Percentiles rank a stretch among this genome's conserved stretches.
Conservation (phyloP, 768 basidiomycete species). For the Auricularia sp. region DNA sequence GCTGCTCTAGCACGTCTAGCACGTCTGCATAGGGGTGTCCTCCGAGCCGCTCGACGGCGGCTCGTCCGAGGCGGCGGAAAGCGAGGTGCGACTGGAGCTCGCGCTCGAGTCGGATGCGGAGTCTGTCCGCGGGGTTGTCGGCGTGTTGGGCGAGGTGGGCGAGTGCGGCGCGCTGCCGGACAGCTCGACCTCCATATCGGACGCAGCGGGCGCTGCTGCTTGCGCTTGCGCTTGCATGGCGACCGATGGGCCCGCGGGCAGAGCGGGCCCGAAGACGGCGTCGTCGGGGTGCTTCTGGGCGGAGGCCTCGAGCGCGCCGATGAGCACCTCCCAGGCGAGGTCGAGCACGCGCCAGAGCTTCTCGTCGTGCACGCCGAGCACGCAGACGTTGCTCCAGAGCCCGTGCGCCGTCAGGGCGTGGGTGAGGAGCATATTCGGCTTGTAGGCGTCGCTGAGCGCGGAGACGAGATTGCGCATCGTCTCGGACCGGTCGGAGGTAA, state of each 20-base stretch:
- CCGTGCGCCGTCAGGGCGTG: conserved; percentile 18
- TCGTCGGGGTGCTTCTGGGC: not conserved
- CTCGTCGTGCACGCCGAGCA: conserved; percentile 39
- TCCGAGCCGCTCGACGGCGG: not conserved
- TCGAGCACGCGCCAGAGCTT: conserved; percentile 39
- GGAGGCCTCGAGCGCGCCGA: conserved; percentile 27
- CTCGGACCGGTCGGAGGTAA: not conserved
- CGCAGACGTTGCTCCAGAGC: conserved; percentile 41
- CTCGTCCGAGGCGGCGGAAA: not conserved
- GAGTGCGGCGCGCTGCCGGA: no score
- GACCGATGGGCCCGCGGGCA: not conserved
- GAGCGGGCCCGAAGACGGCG: not conserved
- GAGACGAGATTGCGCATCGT: not conserved
- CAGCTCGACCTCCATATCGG: not conserved
- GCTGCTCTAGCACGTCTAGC: not conserved
- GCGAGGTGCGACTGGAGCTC: not conserved
- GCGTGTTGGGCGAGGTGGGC: no score
- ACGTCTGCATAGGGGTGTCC: not conserved
- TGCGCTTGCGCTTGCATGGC: not conserved
- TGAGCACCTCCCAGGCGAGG: conserved; percentile 38
- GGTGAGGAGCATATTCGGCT: not conserved
- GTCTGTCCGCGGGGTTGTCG: no score
- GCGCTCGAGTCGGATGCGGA: not conserved
- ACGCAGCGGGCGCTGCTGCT: not conserved
- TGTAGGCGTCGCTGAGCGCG: not conserved